Evolutionary conservation across 768 basidiomycete species (phyloP), one percentile per base, ranked within the genome.

Genomic region (Suillus subalutaceus): DNA sequence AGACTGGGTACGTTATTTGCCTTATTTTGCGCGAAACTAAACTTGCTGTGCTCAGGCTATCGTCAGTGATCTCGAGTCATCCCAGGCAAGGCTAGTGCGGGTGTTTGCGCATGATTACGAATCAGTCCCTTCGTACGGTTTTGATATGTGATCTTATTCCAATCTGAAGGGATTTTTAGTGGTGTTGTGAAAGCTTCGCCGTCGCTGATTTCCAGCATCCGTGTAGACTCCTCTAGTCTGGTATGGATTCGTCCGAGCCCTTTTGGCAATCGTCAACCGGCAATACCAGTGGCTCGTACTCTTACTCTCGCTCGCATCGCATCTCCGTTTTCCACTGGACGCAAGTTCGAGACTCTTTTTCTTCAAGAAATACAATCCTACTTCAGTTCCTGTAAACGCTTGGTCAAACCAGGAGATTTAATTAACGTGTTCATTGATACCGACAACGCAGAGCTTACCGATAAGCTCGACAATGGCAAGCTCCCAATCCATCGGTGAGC

Each of bases 301-400:
- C 78, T 96, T 26, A 92, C 90, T 1, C 80, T 97, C 62, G 91
- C 93, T 2, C 87, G 93, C n/a, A 81, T 97, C 8, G 87, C 91
- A 0, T 92, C 93, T 0, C 89, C 92, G 1, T 77, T 88, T 63
- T 88, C 92, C 2, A 87, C 83, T 15, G 85, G 87, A 73, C 86
- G 87, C 52, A 74, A 78, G 40, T 90, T 90, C 72, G 91, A 94
- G 72, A 72, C 81, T 0, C 72, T 86, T 7, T 88, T 90, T 71
- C 72, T 93, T 30, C 79, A 80, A 23, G 85, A 86, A 7, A 77
- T 97, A 62, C 90, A 87, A 65, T 62, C 71, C 7, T 86, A 90
- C 73, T 94, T 97, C 71, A 80, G 83, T 40, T 71, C 74, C 0
- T 74, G 77, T 2, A 86, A 77, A 64, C 82, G 85, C 26, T 76